Evolutionary conservation across 2,329 filamentous ascomycete genomes (phyloP), one percentile per base, ranked within the genome.

Genomic region (Colletotrichum tanaceti): DNA sequence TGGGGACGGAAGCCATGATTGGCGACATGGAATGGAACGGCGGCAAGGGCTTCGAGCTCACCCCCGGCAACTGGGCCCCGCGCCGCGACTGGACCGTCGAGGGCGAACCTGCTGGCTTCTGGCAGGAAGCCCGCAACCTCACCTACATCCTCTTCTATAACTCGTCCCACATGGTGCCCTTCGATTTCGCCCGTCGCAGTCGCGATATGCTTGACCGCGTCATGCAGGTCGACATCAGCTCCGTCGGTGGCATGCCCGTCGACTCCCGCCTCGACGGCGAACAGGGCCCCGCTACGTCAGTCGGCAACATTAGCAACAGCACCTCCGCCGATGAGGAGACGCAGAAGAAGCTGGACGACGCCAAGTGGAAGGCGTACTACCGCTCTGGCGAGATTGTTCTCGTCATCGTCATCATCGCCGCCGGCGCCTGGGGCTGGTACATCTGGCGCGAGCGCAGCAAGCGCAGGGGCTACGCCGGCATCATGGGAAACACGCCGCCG

Each of bases 171-270:
- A 99, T 99, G 96, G 96, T 99, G 1, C 97, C 96, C 0, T 98
- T 96, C 76, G 95, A 99, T 79, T 92, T 92, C 74, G 91, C 95
- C 1, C 90, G 93, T 55, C 91, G 94, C 70, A 92, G 90, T 22
- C 89, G 95, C 70, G 96, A 98, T 78, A 99, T 99, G 96, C 89
- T 99, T 18, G 95, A 99, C 79, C 92, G 96, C 47, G 97, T 99
- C 81, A 93, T 98, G 87, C 89, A 89, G 57, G 93, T 99, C 47
- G 94, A 98, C 76, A 97, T 98, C 72, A 91, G 89, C 73, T 91
- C 88, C 75, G 97, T 98, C 72, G 95, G 95, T 67, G 94, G 93
- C 58, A 82, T 83, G 59, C 93, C 94, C 0, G 87, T 90, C 1
- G 92, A 97, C 78, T 94, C 90, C 66, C 87, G 88, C 39, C 91